A percentile compares a stretch with the other conserved stretches of the same genome.
phyloP scores from a whole-genome alignment of 1,284 basidiomycete species.

The Trametes sp. region DNA sequence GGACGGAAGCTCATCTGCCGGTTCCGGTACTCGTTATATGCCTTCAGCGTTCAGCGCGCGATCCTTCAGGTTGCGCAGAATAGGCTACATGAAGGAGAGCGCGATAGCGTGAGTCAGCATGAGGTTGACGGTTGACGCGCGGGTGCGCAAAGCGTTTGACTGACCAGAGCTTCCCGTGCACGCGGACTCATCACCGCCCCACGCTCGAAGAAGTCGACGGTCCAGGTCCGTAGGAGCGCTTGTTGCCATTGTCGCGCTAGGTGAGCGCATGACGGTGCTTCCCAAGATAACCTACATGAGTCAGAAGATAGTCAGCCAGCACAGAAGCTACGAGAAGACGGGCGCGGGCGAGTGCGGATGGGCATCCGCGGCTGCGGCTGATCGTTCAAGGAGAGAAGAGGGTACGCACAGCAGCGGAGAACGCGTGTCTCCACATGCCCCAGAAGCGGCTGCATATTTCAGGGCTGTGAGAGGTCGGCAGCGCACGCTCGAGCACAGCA shows the following conservation, averaged over 20 bases:
- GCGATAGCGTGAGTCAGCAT: too few species aligned
- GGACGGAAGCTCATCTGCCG: constrained; percentile 37
- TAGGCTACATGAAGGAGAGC: constrained; percentile 34
- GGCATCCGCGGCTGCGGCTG: background rate
- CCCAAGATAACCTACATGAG: constrained; percentile 43
- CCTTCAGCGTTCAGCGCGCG: constrained; percentile 36
- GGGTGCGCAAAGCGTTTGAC: constrained; percentile 16
- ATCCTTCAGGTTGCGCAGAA: constrained; percentile 39
- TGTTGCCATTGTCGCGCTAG: constrained; percentile 43
- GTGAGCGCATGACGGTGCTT: constrained; percentile 42
- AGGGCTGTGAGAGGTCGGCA: constrained; percentile 31
- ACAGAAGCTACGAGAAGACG: background rate
- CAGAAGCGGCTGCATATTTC: constrained; percentile 45
- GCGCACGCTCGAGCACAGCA: too few species aligned
- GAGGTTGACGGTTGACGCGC: too few species aligned
- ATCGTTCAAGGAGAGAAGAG: background rate
- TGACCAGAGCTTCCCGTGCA: constrained; percentile 41
- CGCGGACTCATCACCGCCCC: constrained; percentile 37
- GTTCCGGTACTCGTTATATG: constrained; percentile 41
- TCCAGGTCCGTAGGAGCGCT: constrained; percentile 43
- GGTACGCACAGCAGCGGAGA: constrained; percentile 47
- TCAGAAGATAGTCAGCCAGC: background rate
- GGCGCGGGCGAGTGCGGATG: too few species aligned
- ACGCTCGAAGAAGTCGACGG: constrained; percentile 41
- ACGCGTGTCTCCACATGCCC: constrained; percentile 49